Conservation (phyloP, 225 moss, liverwort and hornwort genomes). For the Lunularia cruciata region DNA sequence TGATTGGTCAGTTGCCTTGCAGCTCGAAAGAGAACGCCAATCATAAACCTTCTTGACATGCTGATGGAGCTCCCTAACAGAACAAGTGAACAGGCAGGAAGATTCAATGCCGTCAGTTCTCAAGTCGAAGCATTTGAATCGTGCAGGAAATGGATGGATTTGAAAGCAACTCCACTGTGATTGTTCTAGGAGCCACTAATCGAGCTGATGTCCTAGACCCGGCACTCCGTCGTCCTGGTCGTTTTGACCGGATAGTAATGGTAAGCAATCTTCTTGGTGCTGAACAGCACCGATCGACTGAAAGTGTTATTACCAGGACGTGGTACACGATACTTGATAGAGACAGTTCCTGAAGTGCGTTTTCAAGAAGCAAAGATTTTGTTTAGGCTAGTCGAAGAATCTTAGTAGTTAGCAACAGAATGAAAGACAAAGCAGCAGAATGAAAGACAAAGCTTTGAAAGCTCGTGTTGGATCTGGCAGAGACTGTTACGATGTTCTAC, state of each 20-base stretch:
- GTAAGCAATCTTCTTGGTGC: slow-evolving; percentile 36
- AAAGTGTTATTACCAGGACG: too few species aligned
- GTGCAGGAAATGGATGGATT: slow-evolving; percentile 94
- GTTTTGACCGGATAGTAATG: slow-evolving; percentile 95
- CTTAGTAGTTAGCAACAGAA: too few species aligned
- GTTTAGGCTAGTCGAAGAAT: too few species aligned
- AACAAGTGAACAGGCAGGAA: neutral
- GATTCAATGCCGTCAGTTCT: neutral
- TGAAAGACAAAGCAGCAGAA: too few species aligned
- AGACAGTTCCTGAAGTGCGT: too few species aligned
- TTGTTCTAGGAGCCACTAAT: slow-evolving; percentile 93
- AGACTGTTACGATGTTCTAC: too few species aligned
- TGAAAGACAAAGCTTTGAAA: too few species aligned
- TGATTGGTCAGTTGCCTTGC: neutral
- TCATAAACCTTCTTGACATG: neutral
- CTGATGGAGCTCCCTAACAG: neutral
- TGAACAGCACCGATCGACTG: too few species aligned
- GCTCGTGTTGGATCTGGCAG: too few species aligned
- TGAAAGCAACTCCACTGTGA: slow-evolving; percentile 94
- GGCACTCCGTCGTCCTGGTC: slow-evolving; percentile 89
- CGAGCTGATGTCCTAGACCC: slow-evolving; percentile 96
- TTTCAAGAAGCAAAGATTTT: too few species aligned
- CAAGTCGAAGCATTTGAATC: neutral
- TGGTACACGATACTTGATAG: too few species aligned
- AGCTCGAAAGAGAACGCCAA: too few species aligned